phyloP scores from a whole-genome alignment of 495 filamentous ascomycete genomes.

The Thozetella sp. region DNA sequence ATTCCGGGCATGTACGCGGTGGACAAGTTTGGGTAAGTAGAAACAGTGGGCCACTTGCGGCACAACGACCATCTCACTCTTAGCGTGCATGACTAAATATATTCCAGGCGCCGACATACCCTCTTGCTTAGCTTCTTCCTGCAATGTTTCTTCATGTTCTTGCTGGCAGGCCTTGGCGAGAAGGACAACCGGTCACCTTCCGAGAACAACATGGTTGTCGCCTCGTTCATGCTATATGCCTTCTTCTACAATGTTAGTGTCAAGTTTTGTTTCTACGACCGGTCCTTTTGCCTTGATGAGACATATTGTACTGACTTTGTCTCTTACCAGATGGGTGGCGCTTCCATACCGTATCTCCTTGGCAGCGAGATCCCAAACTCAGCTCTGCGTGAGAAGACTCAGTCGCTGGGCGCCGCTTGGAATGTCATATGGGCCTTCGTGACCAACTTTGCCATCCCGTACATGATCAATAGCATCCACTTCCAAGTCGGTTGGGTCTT shows the following conservation, averaged over 20 bases:
- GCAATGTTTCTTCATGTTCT: background rate
- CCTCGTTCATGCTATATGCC: background rate
- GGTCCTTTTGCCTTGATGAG: too few species aligned
- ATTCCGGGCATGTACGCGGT: conserved; percentile 2
- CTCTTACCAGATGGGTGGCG: conserved; percentile 2
- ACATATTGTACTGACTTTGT: too few species aligned
- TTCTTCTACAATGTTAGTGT: conserved; percentile 3
- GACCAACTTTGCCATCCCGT: conserved; percentile 4
- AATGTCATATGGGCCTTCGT: conserved; percentile 4
- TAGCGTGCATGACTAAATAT: background rate
- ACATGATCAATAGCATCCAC: conserved; percentile 2
- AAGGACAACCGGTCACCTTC: background rate
- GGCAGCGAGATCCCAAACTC: conserved; percentile 2
- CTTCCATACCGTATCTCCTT: background rate
- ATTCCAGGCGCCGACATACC: background rate
- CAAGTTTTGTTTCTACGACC: background rate
- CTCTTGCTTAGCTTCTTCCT: conserved; percentile 1
- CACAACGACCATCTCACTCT: background rate
- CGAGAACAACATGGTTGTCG: background rate
- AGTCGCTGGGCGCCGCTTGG: conserved; percentile 1
- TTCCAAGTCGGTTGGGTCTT: conserved; percentile 5
- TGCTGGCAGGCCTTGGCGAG: background rate
- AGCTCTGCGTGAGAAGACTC: background rate
- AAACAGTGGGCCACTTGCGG: background rate
- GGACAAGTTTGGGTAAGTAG: background rate